A percentile compares a stretch with the other conserved stretches of the same genome.
Evolutionary conservation across 257 asterid species (phyloP).

Genomic region (Solanum pimpinellifolium): DNA sequence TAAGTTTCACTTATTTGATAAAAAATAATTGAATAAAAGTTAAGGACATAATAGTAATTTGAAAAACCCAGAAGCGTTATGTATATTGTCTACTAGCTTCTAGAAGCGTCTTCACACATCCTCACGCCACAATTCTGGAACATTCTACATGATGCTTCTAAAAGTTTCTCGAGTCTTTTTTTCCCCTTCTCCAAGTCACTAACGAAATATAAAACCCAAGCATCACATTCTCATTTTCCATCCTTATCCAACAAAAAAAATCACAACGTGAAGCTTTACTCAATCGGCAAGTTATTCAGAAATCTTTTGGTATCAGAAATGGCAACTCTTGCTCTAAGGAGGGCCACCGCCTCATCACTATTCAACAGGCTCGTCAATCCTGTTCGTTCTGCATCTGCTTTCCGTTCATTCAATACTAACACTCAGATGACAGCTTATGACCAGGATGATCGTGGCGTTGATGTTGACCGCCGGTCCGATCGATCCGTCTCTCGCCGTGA

Average conservation of each 20-base stretch:
- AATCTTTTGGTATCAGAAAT: background rate
- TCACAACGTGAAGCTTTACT: background rate
- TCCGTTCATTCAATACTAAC: conserved; percentile 19
- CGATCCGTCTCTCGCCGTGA: conserved; percentile 22
- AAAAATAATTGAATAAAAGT: too few species aligned
- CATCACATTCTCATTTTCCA: background rate
- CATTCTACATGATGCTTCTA: background rate
- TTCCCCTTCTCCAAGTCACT: conserved; percentile 18
- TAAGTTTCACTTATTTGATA: background rate
- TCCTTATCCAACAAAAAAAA: background rate
- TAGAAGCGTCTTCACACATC: background rate
- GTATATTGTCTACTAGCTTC: background rate
- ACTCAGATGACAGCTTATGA: conserved; percentile 16
- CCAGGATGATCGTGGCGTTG: conserved; percentile 9
- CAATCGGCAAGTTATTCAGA: background rate
- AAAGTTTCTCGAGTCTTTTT: background rate
- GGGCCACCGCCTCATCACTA: conserved; percentile 12
- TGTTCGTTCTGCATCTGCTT: conserved; percentile 9
- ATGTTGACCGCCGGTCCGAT: conserved; percentile 9
- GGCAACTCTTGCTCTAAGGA: conserved; percentile 24
- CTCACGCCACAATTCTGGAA: background rate
- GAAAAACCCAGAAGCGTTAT: background rate
- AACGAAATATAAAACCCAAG: background rate
- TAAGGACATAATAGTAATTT: background rate
- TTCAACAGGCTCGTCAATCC: conserved; percentile 3